These are phyloP conservation scores for Xylariaceae sp. DNA, from an alignment of 2,329 filamentous ascomycete genomes.

Conservation along the genomic window DNA sequence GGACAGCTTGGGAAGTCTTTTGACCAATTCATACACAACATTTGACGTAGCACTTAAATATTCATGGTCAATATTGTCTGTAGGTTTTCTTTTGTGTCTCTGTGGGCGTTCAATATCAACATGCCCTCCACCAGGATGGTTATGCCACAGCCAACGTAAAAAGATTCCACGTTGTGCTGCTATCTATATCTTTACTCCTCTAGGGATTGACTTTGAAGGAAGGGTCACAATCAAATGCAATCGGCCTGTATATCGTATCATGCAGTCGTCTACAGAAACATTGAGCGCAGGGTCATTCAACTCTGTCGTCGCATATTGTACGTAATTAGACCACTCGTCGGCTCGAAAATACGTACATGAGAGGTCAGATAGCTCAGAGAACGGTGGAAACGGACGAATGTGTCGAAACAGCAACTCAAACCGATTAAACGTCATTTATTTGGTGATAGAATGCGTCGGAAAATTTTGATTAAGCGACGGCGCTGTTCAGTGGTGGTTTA, in stretches of 20 bases:
- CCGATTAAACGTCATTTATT: neutral
- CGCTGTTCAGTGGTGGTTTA: neutral
- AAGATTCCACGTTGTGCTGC: neutral
- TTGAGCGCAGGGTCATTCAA: neutral
- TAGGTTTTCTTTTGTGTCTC: neutral
- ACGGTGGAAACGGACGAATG: neutral
- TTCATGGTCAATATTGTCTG: neutral
- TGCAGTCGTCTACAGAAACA: neutral
- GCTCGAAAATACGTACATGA: neutral
- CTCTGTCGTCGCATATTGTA: neutral
- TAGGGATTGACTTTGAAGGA: neutral
- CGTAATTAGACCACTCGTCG: neutral
- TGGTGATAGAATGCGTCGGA: neutral
- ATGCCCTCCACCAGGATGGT: neutral
- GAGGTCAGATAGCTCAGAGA: neutral
- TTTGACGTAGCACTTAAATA: neutral
- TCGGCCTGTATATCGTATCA: neutral
- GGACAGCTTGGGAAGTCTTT: neutral
- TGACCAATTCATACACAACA: neutral
- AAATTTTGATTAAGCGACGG: neutral
- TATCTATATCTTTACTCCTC: neutral
- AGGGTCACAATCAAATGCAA: neutral
- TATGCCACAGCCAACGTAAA: neutral
- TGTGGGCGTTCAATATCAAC: neutral
- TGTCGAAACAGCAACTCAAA: neutral